Evolutionary conservation across 2,329 filamentous ascomycete genomes (phyloP).

Genomic region (Pseudocercospora fuligena): DNA sequence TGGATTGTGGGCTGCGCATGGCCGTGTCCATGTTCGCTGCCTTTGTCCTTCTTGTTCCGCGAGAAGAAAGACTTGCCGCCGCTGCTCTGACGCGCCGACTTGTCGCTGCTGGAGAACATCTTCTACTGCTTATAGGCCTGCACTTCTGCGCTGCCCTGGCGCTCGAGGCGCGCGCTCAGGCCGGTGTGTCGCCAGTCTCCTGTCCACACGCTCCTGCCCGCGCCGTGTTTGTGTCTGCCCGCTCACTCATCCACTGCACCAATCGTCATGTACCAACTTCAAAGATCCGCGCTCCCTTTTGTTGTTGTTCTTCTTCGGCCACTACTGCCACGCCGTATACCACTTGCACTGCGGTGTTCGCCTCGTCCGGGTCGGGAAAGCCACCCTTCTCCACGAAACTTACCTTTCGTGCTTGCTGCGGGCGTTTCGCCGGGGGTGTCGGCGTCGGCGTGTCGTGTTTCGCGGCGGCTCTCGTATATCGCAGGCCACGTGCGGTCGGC

Average conservation of each 20-base stretch:
- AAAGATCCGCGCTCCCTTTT: neutral
- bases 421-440: neutral
- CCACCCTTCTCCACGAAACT: constrained; percentile 10
- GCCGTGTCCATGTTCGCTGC: constrained; percentile 61
- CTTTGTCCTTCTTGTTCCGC: constrained; percentile 76
- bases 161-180: constrained; percentile 24
- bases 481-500: neutral
- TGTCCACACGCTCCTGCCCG: neutral
- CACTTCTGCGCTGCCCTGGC: constrained; percentile 18
- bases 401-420: neutral
- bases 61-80: constrained; percentile 86
- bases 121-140: constrained; percentile 8
- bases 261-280: neutral
- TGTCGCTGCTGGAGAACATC: constrained; percentile 55
- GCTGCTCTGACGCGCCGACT: constrained; percentile 82
- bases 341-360: neutral
- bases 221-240: neutral
- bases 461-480: neutral
- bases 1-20: constrained; percentile 59
- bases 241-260: neutral
- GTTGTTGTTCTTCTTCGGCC: neutral
- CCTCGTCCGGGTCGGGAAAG: constrained; percentile 9
- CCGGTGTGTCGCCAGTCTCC: constrained; percentile 7
- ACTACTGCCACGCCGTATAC: neutral
- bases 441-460: neutral